Evolutionary conservation across 2,329 filamentous ascomycete species (phyloP).

Genomic region (Graphilbum ipis-grandicollis): DNA sequence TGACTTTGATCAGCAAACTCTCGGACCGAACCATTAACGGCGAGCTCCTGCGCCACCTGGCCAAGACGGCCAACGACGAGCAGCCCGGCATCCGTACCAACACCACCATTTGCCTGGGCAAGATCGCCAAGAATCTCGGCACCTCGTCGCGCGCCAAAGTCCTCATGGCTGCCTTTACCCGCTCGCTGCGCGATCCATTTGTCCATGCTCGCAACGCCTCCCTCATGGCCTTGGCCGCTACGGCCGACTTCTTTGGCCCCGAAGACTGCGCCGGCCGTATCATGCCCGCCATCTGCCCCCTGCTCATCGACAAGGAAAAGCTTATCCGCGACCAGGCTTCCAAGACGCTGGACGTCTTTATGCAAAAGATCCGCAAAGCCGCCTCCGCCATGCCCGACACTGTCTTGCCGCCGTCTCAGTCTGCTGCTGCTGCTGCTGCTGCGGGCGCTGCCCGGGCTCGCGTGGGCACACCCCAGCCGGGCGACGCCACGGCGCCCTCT

Average conservation of each 20-base stretch:
- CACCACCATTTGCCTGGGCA: constrained; percentile 91
- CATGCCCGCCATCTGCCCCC: constrained; percentile 67
- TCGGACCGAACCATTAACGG: constrained; percentile 89
- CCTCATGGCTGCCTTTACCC: constrained; percentile 77
- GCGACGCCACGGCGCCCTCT: constrained; percentile 25
- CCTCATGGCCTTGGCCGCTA: constrained; percentile 71
- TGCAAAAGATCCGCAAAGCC: constrained; percentile 68
- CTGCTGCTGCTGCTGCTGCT: constrained; percentile 29
- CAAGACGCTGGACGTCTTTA: constrained; percentile 75
- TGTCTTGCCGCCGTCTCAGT: constrained; percentile 49
- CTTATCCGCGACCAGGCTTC: constrained; percentile 79
- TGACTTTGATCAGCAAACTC: constrained; percentile 73
- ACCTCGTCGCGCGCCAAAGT: constrained; percentile 70
- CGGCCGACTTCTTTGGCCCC: constrained; percentile 69
- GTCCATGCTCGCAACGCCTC: constrained; percentile 85
- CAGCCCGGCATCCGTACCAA: constrained; percentile 95
- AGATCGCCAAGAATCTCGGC: constrained; percentile 82
- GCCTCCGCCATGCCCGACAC: constrained; percentile 65
- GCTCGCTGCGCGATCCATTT: constrained; percentile 83
- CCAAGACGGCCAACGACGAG: constrained; percentile 93
- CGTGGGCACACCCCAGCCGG: constrained; percentile 60
- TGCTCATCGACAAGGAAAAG: constrained; percentile 88
- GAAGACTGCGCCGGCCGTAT: constrained; percentile 79
- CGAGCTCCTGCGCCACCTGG: constrained; percentile 75
- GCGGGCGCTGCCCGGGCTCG: constrained; percentile 42